Evolutionary conservation across 805 yeast genomes (phyloP).

Genomic region (Jamesozyma hellenica): DNA sequence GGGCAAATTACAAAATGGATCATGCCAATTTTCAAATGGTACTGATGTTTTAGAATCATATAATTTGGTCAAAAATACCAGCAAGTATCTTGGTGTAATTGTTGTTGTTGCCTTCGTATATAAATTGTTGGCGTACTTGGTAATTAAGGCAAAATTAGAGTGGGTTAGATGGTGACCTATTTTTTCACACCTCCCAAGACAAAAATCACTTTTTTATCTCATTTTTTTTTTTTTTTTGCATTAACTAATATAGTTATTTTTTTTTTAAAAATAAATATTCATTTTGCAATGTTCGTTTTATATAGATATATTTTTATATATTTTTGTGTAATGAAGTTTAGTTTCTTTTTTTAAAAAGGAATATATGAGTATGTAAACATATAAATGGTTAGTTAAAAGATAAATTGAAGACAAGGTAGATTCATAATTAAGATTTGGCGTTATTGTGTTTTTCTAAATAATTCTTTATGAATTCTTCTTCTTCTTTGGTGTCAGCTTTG

Average conservation of each 20-base stretch:
- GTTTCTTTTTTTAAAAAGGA: background rate
- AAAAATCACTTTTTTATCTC: background rate
- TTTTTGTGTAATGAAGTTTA: background rate
- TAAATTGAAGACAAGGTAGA: too few species aligned
- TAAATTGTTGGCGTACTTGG: slow-evolving; percentile 17
- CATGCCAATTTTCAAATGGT: slow-evolving; percentile 46
- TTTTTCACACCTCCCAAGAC: background rate
- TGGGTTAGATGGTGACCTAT: slow-evolving; percentile 23
- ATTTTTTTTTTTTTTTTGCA: too few species aligned
- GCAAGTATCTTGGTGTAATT: slow-evolving; percentile 30
- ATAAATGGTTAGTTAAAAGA: background rate
- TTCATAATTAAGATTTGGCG: background rate
- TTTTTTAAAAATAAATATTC: too few species aligned
- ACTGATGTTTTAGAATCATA: slow-evolving; percentile 46
- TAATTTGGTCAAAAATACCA: slow-evolving; percentile 32
- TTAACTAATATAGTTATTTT: background rate
- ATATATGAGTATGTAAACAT: slow-evolving; percentile 1
- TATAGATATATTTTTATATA: too few species aligned
- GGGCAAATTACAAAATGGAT: slow-evolving; percentile 25
- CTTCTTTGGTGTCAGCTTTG: slow-evolving; percentile 75
- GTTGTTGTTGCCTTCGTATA: slow-evolving; percentile 23
- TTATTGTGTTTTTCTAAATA: slow-evolving; percentile 40
- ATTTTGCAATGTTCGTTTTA: too few species aligned
- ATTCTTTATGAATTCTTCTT: slow-evolving; percentile 74
- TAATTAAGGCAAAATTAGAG: slow-evolving; percentile 22